Evolutionary conservation across 2,329 filamentous ascomycete species (phyloP), one percentile per base, ranked within the genome.

Genomic region (Ophiostoma sp.): DNA sequence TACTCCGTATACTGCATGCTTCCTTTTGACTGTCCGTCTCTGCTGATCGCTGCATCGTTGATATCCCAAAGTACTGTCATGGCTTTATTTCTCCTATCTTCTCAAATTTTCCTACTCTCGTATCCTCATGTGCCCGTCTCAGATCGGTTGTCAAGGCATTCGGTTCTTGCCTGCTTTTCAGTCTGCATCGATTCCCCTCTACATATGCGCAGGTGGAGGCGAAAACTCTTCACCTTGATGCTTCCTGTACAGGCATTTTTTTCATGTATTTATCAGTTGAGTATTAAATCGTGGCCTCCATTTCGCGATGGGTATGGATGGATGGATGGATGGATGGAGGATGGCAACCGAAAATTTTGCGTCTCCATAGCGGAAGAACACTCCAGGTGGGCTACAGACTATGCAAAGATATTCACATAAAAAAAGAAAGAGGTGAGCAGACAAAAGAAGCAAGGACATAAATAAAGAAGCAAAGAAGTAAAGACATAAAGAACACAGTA

Each of bases 21-120:
- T 47, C 45, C n/a, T 47, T 14, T 55, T 27, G 18, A n/a, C 49
- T 55, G 49, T n/a, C 49, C 49, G 49, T 27, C 49, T 55, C 6
- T 55, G 49, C 18, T 55, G 49, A 55, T 55, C 49, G 49, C 27
- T 27, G 27, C 27, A 27, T 27, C 27, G 27, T 27, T 55, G 49
- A 27, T 55, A 55, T n/a, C 18, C 27, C n/a, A 55, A 55, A 55
- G 49, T 55, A 55, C 49, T 55, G 49, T 55, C 49, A 55, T 55
- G 27, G 49, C n/a, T 55, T 55, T 27, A 55, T 11, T 27, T 55
- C 18, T 36, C 49, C 18, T 36, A 36, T 12, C 42, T 27, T 27
- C 27, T 27, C 27, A 27, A 5, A 12, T 55, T 55, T 55, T 14
- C 14, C n/a, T 27, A 3, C 5, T 11, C 11, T 12, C n/a, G 45